A percentile compares a stretch with the other conserved stretches of the same genome.
These are phyloP conservation scores for Xylaria sp. DNA, from an alignment of 2,329 filamentous ascomycete species.

Conservation along the genomic window DNA sequence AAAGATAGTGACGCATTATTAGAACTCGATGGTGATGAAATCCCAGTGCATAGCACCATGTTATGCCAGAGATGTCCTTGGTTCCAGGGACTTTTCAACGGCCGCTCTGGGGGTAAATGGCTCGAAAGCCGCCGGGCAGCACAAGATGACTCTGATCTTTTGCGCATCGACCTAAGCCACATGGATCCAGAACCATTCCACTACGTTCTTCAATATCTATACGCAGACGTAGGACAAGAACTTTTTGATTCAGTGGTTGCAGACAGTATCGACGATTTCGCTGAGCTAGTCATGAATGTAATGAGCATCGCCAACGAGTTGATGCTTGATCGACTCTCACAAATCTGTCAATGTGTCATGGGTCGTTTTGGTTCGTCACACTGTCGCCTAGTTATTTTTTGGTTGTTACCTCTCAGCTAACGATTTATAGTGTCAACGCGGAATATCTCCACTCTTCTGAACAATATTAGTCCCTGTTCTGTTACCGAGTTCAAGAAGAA, in stretches of 20 bases:
- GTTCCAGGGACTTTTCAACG: slow-evolving; percentile 87
- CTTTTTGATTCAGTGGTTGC: slow-evolving; percentile 80
- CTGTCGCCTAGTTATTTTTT: too few relatives aligned
- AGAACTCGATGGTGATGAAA: slow-evolving; percentile 75
- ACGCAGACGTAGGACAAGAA: slow-evolving; percentile 79
- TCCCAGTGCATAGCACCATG: slow-evolving; percentile 77
- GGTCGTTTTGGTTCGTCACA: slow-evolving; percentile 65
- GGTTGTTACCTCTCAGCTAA: slow-evolving; percentile 1
- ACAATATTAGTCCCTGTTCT: slow-evolving; percentile 82
- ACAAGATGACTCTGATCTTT: slow-evolving; percentile 50
- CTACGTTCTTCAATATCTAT: slow-evolving; percentile 80
- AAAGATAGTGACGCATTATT: slow-evolving; percentile 80
- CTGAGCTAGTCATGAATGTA: slow-evolving; percentile 89
- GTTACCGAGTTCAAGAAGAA: slow-evolving; percentile 87
- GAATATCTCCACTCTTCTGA: slow-evolving; percentile 85
- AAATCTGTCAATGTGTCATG: slow-evolving; percentile 85
- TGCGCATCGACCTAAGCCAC: slow-evolving; percentile 83
- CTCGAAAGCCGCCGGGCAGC: slow-evolving; percentile 69
- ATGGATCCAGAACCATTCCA: slow-evolving; percentile 75
- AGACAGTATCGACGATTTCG: slow-evolving; percentile 78
- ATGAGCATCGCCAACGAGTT: slow-evolving; percentile 90
- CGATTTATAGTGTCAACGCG: slow-evolving; percentile 69
- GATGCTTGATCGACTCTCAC: slow-evolving; percentile 89
- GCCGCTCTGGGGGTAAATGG: slow-evolving; percentile 87
- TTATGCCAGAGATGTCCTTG: slow-evolving; percentile 88